Evolutionary conservation across 768 basidiomycete species (phyloP).

Genomic region (Calocybe gangraenosa): DNA sequence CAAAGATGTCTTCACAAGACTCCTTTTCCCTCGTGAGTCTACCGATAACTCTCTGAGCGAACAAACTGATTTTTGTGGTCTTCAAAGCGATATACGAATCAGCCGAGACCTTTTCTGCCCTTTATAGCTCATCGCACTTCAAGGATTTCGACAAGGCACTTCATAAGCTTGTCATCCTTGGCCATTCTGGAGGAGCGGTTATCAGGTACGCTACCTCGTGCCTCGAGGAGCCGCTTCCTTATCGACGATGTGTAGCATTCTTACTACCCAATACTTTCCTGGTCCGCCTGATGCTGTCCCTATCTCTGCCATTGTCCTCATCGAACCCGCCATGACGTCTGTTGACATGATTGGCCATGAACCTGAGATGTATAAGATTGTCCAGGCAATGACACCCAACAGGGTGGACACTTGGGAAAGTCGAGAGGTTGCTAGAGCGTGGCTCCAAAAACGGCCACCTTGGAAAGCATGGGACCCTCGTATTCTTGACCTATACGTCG

Average conservation of each 20-base stretch:
- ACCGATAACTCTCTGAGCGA: not conserved
- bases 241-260: too few relatives aligned
- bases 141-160: slow-evolving; percentile 18
- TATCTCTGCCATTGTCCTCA: slow-evolving; percentile 21
- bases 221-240: too few relatives aligned
- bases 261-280: slow-evolving; percentile 20
- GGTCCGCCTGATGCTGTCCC: slow-evolving; percentile 24
- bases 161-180: slow-evolving; percentile 24
- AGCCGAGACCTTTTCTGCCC: slow-evolving; percentile 23
- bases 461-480: slow-evolving; percentile 23
- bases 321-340: slow-evolving; percentile 23
- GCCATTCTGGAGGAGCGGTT: slow-evolving; percentile 28
- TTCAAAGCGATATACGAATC: slow-evolving; percentile 26
- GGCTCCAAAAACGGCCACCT: slow-evolving; percentile 21
- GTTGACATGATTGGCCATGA: slow-evolving; percentile 18
- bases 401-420: slow-evolving; percentile 23
- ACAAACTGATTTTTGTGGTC: not conserved
- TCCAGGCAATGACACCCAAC: slow-evolving; percentile 20
- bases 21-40: slow-evolving; percentile 17
- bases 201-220: slow-evolving; percentile 19
- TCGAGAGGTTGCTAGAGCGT: slow-evolving; percentile 19
- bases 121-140: slow-evolving; percentile 23
- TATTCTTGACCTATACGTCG: slow-evolving; percentile 22
- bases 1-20: slow-evolving; percentile 19
- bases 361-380: slow-evolving; percentile 23